Base-by-base conservation (phyloP, 495 filamentous ascomycete species). In the Penicillium dipodomyicola region DNA sequence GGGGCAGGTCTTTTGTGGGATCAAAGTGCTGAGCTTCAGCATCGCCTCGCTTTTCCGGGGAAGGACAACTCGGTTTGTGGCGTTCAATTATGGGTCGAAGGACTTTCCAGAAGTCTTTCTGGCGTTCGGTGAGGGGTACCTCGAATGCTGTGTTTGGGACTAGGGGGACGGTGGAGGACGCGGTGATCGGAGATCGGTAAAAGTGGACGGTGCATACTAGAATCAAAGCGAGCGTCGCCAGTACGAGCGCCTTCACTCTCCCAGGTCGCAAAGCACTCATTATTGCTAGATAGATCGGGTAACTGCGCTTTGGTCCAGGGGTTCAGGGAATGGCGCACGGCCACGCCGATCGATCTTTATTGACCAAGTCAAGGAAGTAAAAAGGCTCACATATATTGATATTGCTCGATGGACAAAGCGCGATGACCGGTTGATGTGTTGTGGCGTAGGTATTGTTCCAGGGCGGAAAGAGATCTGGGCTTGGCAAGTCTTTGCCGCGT, bases 261-360 rank as follows among this genome's bases (percentile, higher is more conserved):
- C 64, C 71, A 2, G 70, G 73, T 27, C 73, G 62, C 23, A 76
- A 61, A 3, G 68, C 35, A 14, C 63, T 64, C 70, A 72, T 73
- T 33, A 23, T 62, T n/a, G 49, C 30, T 23, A 27, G 27, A 43
- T 19, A 35, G 45, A 25, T 20, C 41, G 22, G 43, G 10, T 23
- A 35, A 48, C 19, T 48, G 58, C 40, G 30, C 35, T 51, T 43
- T 17, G 23, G 25, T 47, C 35, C 25, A 44, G 27, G 41, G 52
- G 56, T 50, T 54, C 50, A 61, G 51, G 61, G 54, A 33, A 29
- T 45, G 54, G 65, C 60, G 59, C 65, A 65, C 62, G 57, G 59
- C 54, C 63, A 60, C 55, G 45, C 54, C 54, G 62, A 61, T 62
- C 54, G 53, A 61, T 51, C 23, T 43, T 35, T 52, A 17, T 43